Base-by-base conservation (phyloP, 2,329 filamentous ascomycete species). In the Fusarium succisae region DNA sequence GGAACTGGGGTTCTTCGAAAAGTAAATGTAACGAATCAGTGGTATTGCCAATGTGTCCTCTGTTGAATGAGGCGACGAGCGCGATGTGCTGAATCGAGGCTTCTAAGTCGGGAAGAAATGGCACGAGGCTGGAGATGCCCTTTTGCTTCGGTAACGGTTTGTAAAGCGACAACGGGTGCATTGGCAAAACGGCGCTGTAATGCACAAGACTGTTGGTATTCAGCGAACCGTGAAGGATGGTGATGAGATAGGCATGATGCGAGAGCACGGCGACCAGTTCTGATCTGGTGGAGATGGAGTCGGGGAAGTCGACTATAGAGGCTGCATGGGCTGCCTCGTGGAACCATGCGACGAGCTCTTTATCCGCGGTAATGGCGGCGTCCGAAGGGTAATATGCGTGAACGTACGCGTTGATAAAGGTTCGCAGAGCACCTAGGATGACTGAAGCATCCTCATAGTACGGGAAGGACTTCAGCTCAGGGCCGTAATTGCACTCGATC, bases 251-350 rank as follows among this genome's bases (percentile, higher is more conserved):
- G 3, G 51, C 35, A 20, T 28, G 35, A 8, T 54, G 51, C 0
- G 51, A 18, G 5, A 54, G 51, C 0, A 54, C 51, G 3, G 7
- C 35, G 3, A 54, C 51, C 9, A 54, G 18, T 22, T 8, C 51
- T 0, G 9, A 8, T 39, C 20, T 54, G 8, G 6, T 54, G 0
- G 35, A 2, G 51, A 54, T 28, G 0, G 35, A 28, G 0, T 1
- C 10, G 0, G 51, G 51, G 3, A 54, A 54, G 20, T 54, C 35
- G 5, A 28, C 8, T 0, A 54, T 39, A 5, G 6, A 2, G 14
- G 35, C 20, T 10, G 8, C 51, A 6, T 12, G 8, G 5, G 24
- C 20, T 26, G 35, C 14, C 2, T 54, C 51, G 8, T 39, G 9
- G 2, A 54, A 28, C 51, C 51, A 54, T 13, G 18, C 20, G 20